phyloP scores from a whole-genome alignment of 2,329 filamentous ascomycete species.

The Ceratocystis variospora region DNA sequence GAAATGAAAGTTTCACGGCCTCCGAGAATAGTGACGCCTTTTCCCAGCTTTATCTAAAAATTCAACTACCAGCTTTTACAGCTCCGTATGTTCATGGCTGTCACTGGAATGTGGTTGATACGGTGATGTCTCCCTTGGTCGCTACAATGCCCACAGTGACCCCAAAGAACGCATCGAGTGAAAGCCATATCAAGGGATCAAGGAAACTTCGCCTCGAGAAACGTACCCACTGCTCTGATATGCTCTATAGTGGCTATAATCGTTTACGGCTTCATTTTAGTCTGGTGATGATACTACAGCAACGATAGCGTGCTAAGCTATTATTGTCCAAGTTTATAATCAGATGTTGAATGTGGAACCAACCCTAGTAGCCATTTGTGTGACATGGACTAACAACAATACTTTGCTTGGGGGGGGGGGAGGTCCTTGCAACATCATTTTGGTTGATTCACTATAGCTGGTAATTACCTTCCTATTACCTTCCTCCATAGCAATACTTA shows the following conservation, averaged over 20 bases:
- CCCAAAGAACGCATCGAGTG: not conserved
- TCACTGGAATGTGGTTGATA: slow-evolving; percentile 12
- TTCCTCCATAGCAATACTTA: not conserved
- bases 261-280: not conserved
- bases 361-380: not conserved
- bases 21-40: not conserved
- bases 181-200: not conserved
- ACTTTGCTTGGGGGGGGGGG: no score
- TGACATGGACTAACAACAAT: no score
- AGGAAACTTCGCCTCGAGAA: not conserved
- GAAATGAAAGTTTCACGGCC: not conserved
- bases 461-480: not conserved
- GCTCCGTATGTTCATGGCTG: not conserved
- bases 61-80: not conserved
- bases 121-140: slow-evolving; percentile 3
- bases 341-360: not conserved
- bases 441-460: no score
- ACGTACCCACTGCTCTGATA: slow-evolving; percentile 1
- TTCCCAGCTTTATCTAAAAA: not conserved
- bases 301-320: not conserved
- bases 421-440: no score
- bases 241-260: not conserved
- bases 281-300: not conserved
- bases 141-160: not conserved
- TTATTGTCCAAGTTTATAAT: not conserved